Conservation (phyloP, 257 asterid species). For the Salvia miltiorrhiza region DNA sequence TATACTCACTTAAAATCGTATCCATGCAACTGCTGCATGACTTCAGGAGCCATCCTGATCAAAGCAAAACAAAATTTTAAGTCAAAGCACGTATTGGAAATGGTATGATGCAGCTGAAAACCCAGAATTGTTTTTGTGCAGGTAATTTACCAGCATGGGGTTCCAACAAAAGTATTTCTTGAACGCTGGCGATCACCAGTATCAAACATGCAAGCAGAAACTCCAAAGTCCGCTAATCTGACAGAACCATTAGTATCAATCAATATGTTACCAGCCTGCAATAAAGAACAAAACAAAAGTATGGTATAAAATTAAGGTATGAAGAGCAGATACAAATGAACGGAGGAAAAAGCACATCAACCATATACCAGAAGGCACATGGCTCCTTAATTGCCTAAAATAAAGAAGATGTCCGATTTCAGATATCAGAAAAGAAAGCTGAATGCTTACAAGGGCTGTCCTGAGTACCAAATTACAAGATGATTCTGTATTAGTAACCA, state of each 20-base stretch:
- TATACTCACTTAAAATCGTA: slow-evolving; percentile 90
- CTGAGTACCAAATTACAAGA: slow-evolving; percentile 7
- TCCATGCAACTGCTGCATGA: slow-evolving; percentile 98
- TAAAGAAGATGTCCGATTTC: slow-evolving; percentile 10
- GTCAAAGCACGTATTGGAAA: neutral
- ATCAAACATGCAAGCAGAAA: slow-evolving; percentile 95
- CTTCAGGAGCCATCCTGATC: slow-evolving; percentile 99
- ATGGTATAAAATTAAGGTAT: neutral
- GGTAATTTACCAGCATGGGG: slow-evolving; percentile 88
- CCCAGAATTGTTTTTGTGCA: neutral
- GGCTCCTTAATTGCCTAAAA: neutral
- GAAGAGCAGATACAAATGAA: slow-evolving; percentile 6
- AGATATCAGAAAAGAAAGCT: slow-evolving; percentile 10
- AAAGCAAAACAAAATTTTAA: slow-evolving; percentile 11
- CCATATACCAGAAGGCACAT: slow-evolving; percentile 9
- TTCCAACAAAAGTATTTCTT: slow-evolving; percentile 97
- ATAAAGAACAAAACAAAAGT: slow-evolving; percentile 7
- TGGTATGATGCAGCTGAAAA: neutral
- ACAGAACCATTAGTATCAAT: slow-evolving; percentile 76
- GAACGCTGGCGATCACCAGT: slow-evolving; percentile 97
- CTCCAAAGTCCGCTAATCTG: slow-evolving; percentile 98
- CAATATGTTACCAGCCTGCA: slow-evolving; percentile 96
- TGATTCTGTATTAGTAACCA: neutral
- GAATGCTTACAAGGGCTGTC: slow-evolving; percentile 2
- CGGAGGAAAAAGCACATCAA: slow-evolving; percentile 17